Evolutionary conservation across 1,139 yeast genomes (phyloP), one percentile per base, ranked within the genome.

Genomic region (Suhomyces panamericanus): DNA sequence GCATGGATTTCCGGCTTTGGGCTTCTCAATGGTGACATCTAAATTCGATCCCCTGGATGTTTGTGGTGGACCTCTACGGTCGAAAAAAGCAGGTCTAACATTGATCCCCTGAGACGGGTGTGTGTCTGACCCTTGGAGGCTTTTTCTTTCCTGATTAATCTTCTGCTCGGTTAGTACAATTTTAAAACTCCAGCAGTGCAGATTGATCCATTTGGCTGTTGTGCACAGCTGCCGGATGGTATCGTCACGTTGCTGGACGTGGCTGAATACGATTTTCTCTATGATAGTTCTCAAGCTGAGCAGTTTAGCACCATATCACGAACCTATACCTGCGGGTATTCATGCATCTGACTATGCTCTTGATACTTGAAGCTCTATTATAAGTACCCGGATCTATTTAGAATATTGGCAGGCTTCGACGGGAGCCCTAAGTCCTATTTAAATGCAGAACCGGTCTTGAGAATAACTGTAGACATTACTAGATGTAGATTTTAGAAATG

Each of bases 381-480:
- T 20, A 32, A 32, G 35, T 32, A 20, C 35, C 35, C 27, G 22
- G 35, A 24, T 32, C 35, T 32, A 32, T 32, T 32, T 32, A 32
- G 22, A 20, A 20, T 17, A 10, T 11, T 32, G 27, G 16, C 35
- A 17, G 26, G 27, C 20, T 32, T n/a, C 13, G 27, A 14, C 17
- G 24, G 26, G 20, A n/a, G 17, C 17, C 27, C 11, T 17, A 26
- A 32, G 13, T 32, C 29, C 29, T 26, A 10, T 26, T 11, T 32
- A 32, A 32, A 32, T 32, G 27, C 35, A 32, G 35, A 32, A 32
- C 35, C 27, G 27, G 35, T 32, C 35, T 32, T 32, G 15, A 32
- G 16, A 15, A 31, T 11, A 5, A 20, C 8, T 20, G 24, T 30
- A 31, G 20, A 30, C 10, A 30, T 14, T 12, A 17, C 11, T 30